phyloP scores from a whole-genome alignment of 805 yeast species.

The Dipodascopsis tothii region DNA sequence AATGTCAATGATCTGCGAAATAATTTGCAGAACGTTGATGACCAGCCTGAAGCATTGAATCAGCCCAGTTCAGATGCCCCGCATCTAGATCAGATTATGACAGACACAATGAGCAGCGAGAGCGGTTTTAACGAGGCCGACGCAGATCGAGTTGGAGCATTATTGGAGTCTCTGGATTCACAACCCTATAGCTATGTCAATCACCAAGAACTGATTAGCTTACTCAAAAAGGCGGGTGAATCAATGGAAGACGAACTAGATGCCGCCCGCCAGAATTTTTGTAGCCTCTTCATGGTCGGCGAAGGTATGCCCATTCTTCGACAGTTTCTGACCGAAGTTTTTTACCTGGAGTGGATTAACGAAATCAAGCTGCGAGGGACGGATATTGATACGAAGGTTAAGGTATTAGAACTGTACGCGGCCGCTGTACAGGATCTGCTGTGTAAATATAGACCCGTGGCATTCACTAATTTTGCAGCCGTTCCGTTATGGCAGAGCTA shows the following conservation, averaged over 20 bases:
- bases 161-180: slow-evolving; percentile 10
- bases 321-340: neutral
- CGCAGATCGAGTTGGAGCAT: slow-evolving; percentile 13
- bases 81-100: too few species aligned
- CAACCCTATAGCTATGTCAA: slow-evolving; percentile 7
- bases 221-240: slow-evolving; percentile 11
- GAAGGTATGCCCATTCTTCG: neutral
- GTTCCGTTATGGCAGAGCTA: slow-evolving; percentile 17
- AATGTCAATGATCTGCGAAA: too few species aligned
- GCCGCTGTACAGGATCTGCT: slow-evolving; percentile 15
- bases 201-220: slow-evolving; percentile 11
- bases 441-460: neutral
- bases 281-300: slow-evolving; percentile 10
- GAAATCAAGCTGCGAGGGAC: too few species aligned
- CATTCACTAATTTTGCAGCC: neutral
- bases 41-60: too few species aligned
- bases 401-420: slow-evolving; percentile 8
- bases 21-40: too few species aligned
- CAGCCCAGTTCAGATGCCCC: too few species aligned
- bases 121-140: slow-evolving; percentile 13
- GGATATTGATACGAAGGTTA: too few species aligned
- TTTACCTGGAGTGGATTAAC: slow-evolving; percentile 18
- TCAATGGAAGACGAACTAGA: slow-evolving; percentile 13
- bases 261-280: slow-evolving; percentile 10
- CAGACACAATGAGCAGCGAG: too few species aligned